phyloP scores from a whole-genome alignment of 805 yeast genomes.

The Wickerhamiella kazuoi region DNA sequence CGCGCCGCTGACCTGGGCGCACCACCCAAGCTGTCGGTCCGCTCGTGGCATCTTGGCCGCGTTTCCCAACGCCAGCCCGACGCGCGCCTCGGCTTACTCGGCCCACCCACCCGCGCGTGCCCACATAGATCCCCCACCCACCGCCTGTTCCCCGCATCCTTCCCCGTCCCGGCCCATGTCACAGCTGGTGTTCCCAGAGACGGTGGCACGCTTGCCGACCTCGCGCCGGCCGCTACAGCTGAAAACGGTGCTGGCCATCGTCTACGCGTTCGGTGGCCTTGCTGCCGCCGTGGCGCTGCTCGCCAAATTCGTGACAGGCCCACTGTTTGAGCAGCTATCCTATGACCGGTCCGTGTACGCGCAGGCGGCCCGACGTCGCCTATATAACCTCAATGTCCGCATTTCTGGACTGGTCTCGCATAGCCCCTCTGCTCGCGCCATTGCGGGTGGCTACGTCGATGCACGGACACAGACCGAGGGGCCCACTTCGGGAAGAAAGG shows the following conservation, averaged over 20 bases:
- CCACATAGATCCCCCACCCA: background rate
- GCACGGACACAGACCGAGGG: conserved; percentile 15
- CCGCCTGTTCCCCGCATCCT: too few relatives aligned
- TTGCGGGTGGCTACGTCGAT: conserved; percentile 12
- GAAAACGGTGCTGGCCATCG: conserved; percentile 15
- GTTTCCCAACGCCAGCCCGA: too few relatives aligned
- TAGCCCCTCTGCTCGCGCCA: conserved; percentile 11
- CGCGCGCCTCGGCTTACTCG: background rate
- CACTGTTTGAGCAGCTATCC: conserved; percentile 20
- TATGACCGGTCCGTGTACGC: conserved; percentile 19
- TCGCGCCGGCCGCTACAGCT: conserved; percentile 10
- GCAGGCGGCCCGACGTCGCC: conserved; percentile 14
- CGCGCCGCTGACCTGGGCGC: too few relatives aligned
- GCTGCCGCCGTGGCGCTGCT: conserved; percentile 16
- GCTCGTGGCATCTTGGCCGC: too few relatives aligned
- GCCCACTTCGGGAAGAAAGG: background rate
- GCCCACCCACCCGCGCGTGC: too few relatives aligned
- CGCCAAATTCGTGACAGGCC: conserved; percentile 18
- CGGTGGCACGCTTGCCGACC: conserved; percentile 8
- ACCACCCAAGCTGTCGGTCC: too few relatives aligned
- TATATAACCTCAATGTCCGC: conserved; percentile 13
- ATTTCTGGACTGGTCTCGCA: conserved; percentile 8
- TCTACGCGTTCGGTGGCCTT: conserved; percentile 20
- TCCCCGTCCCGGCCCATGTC: too few relatives aligned
- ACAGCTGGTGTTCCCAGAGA: conserved; percentile 17